Evolutionary conservation across 2,329 filamentous ascomycete genomes (phyloP).

Genomic region (Penicillium sp.): DNA sequence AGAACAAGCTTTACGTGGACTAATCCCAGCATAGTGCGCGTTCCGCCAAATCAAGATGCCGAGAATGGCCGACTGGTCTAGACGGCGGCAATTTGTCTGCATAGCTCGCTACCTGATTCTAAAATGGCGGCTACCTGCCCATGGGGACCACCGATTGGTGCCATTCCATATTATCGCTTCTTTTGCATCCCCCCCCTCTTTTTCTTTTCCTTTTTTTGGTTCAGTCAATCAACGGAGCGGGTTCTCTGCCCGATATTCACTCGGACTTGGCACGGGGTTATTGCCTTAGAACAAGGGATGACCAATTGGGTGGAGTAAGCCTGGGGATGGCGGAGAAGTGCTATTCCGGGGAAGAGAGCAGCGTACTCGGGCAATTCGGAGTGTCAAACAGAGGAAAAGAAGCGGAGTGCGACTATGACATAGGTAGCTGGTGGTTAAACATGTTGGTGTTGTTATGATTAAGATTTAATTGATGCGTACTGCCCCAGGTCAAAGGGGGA

Average conservation of each 20-base stretch:
- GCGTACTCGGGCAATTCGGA: not conserved
- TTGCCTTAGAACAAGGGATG: not conserved
- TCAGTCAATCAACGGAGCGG: not conserved
- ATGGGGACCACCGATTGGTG: no score
- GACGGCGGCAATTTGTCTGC: not conserved
- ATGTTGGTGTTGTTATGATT: not conserved
- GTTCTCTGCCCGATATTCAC: not conserved
- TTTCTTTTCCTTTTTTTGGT: not conserved
- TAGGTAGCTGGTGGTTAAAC: no score
- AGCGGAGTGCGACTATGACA: no score
- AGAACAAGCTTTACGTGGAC: not conserved
- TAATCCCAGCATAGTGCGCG: not conserved
- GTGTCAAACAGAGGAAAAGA: no score
- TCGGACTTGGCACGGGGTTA: conserved; percentile 4
- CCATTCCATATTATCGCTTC: not conserved
- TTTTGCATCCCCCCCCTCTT: no score
- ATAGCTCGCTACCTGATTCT: not conserved
- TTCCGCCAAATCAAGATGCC: not conserved
- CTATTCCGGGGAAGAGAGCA: not conserved
- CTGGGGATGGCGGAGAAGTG: not conserved
- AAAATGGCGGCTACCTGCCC: not conserved
- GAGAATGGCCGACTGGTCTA: not conserved
- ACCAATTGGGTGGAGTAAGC: not conserved
- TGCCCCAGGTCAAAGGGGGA: no score
- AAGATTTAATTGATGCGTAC: not conserved